Base-by-base conservation (phyloP, 2,329 filamentous ascomycete genomes). In the Cercospora beticola region DNA sequence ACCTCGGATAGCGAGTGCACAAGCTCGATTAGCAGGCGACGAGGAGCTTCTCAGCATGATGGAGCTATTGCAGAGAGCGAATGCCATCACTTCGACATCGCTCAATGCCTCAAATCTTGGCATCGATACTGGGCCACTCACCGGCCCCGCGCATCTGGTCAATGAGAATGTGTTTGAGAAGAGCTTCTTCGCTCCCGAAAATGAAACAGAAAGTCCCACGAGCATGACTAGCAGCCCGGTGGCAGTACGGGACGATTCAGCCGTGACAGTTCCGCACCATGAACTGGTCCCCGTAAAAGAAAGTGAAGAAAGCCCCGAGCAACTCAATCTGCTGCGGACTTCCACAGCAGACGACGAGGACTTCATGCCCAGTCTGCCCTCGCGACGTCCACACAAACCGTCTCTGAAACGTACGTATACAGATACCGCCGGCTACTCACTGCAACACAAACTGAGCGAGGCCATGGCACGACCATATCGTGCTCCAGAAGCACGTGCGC, bases 31-130 rank as follows among this genome's bases (percentile, higher is more conserved):
- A 63, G 89, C 87, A 70, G 94, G 93, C 23, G 94, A 98, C 79
- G 83, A 92, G 62, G 94, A 97, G 74, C 87, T 93, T 59, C 93
- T 97, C 80, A 90, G 90, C 76, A 93, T 97, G 91, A 87, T 97
- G 80, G 94, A 98, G 76, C 83, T 97, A 67, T 83, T 97, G 70
- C 90, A 92, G 56, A 89, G 90, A 75, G 92, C 94, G 58, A 92
- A 94, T 73, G 81, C 97, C 26, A 88, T 94, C 65, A 90, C 89
- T 18, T 86, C 89, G 43, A 89, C 89, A 64, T 89, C 88, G 70
- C 79, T 89, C 33, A 85, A 83, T 60, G 80, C 81, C 52, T 80
- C 83, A 73, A 83, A 83, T 14, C 72, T 85, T 69, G 82, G 82
- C 21, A 69, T 80, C 78, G 72, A 79, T 78, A 74, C 77, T 49